Evolutionary conservation across 177 flowering plant genomes (phyloP).

Genomic region (Tripterygium wilfordii): DNA sequence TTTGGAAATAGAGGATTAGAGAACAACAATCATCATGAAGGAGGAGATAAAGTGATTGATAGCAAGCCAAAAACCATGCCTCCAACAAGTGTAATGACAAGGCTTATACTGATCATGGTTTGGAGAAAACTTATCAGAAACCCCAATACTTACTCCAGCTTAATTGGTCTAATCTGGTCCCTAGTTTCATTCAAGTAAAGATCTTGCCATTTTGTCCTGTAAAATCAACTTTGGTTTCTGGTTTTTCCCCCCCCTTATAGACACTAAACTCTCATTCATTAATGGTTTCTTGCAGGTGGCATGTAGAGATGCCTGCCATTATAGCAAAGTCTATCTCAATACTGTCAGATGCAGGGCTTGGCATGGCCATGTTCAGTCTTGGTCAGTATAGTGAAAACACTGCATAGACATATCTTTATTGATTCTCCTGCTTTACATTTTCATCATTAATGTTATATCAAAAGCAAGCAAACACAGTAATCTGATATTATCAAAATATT

Average conservation of each 20-base stretch:
- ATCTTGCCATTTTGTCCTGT: background rate
- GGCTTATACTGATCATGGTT: conserved; percentile 83
- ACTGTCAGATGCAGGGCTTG: conserved; percentile 90
- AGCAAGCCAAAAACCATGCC: conserved; percentile 54
- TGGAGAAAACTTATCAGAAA: conserved; percentile 86
- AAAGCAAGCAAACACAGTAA: conserved; percentile 8
- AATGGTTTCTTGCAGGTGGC: conserved; percentile 47
- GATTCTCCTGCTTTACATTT: conserved; percentile 5
- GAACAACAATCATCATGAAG: conserved; percentile 19
- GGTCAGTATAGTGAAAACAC: conserved; percentile 54
- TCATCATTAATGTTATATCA: conserved; percentile 11
- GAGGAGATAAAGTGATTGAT: conserved; percentile 21
- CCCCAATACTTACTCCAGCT: conserved; percentile 84
- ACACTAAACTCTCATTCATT: background rate
- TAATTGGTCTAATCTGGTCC: conserved; percentile 79
- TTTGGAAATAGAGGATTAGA: conserved; percentile 56
- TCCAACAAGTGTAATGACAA: conserved; percentile 83
- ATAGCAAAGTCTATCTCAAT: conserved; percentile 72
- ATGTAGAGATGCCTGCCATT: conserved; percentile 72
- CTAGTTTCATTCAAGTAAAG: conserved; percentile 65
- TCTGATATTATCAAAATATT: too few relatives aligned
- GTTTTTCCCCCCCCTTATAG: background rate
- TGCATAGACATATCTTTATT: too few relatives aligned
- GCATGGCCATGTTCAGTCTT: conserved; percentile 96
- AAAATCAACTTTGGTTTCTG: background rate